These are phyloP conservation scores for Ilyonectria mors-panacis DNA, from an alignment of 2,329 filamentous ascomycete genomes.

Conservation along the genomic window DNA sequence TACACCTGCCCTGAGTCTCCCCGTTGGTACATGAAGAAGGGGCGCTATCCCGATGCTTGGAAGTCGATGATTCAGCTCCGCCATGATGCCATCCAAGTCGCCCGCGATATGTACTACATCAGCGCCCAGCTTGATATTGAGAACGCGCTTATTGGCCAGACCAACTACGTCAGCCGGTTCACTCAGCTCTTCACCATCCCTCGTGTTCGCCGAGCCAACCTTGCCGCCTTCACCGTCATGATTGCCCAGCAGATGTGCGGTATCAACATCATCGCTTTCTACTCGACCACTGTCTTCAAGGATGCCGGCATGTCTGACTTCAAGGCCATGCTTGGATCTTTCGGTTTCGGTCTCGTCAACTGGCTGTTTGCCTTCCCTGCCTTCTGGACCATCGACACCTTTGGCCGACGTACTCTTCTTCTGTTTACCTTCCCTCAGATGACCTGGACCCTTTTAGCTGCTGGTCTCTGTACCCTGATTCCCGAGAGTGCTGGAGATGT, in stretches of 20 bases:
- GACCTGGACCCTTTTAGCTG: slow-evolving; percentile 68
- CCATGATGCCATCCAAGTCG: slow-evolving; percentile 68
- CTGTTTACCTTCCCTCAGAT: slow-evolving; percentile 78
- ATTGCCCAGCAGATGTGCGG: slow-evolving; percentile 80
- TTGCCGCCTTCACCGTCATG: slow-evolving; percentile 87
- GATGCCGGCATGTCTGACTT: slow-evolving; percentile 70
- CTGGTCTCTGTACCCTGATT: slow-evolving; percentile 57
- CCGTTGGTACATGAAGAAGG: slow-evolving; percentile 77
- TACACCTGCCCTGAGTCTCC: slow-evolving; percentile 77
- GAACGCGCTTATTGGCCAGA: slow-evolving; percentile 55
- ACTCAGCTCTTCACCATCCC: slow-evolving; percentile 77
- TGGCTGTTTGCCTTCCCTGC: slow-evolving; percentile 78
- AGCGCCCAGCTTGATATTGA: slow-evolving; percentile 61
- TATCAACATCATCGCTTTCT: slow-evolving; percentile 82
- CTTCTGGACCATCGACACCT: slow-evolving; percentile 78
- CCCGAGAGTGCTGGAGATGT: slow-evolving; percentile 53
- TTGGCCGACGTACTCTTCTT: slow-evolving; percentile 73
- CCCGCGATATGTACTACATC: slow-evolving; percentile 72
- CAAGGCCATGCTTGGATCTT: slow-evolving; percentile 65
- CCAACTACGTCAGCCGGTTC: slow-evolving; percentile 63
- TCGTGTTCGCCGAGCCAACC: slow-evolving; percentile 77
- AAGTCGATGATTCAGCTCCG: slow-evolving; percentile 66
- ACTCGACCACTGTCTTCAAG: slow-evolving; percentile 74
- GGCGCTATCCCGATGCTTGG: slow-evolving; percentile 72
- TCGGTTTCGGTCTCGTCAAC: slow-evolving; percentile 69